Percentiles rank a stretch among this genome's conserved stretches.
These are phyloP conservation scores for Diaporthe batatas DNA, from an alignment of 2,329 filamentous ascomycete genomes.

Conservation along the genomic window DNA sequence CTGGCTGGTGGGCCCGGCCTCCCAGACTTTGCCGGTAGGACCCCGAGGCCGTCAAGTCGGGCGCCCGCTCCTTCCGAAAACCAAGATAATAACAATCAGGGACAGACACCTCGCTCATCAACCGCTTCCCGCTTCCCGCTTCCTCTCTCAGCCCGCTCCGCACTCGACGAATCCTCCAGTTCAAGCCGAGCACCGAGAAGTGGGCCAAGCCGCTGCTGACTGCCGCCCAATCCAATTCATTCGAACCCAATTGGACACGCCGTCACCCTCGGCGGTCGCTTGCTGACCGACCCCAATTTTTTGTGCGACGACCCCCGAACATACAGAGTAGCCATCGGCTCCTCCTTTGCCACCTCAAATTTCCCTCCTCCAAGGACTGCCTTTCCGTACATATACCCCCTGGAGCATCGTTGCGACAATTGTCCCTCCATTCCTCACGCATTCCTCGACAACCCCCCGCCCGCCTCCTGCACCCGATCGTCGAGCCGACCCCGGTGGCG, in stretches of 20 bases:
- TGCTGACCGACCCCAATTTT: slow-evolving; percentile 32
- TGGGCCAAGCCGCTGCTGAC: background rate
- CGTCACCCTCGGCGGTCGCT: slow-evolving; percentile 28
- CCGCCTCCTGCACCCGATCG: background rate
- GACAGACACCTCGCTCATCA: background rate
- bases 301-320: slow-evolving; percentile 36
- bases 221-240: background rate
- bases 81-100: slow-evolving; percentile 17
- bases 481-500: slow-evolving; percentile 3
- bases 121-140: no score
- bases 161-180: background rate
- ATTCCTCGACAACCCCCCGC: background rate
- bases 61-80: slow-evolving; percentile 11
- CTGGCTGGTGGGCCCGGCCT: background rate
- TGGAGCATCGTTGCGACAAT: background rate
- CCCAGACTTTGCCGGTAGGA: slow-evolving; percentile 20
- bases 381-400: slow-evolving; percentile 15
- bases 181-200: slow-evolving; percentile 34
- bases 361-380: slow-evolving; percentile 5
- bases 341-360: slow-evolving; percentile 36
- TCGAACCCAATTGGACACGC: slow-evolving; percentile 23
- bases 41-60: slow-evolving; percentile 21
- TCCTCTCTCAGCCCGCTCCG: background rate
- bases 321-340: slow-evolving; percentile 29
- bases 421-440: background rate